Conservation (phyloP, 495 filamentous ascomycete genomes). For the Oidiodendron maius region DNA sequence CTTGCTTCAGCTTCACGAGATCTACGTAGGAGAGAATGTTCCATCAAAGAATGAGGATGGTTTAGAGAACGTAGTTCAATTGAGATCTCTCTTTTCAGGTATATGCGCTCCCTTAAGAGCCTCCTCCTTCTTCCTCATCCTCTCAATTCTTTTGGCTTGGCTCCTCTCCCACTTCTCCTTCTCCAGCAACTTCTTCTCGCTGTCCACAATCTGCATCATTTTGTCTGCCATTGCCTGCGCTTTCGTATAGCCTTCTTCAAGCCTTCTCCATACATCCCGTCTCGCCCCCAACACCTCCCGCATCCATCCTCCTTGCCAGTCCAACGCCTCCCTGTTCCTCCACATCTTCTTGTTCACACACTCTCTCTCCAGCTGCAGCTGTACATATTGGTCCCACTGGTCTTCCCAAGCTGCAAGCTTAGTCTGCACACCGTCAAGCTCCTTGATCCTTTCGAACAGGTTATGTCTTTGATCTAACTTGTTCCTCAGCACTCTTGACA, state of each 20-base stretch:
- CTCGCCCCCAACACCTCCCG: not conserved
- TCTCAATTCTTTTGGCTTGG: slow-evolving; percentile 6
- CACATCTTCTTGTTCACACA: not conserved
- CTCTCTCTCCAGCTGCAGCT: not conserved
- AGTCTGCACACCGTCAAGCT: slow-evolving; percentile 2
- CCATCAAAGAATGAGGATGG: not conserved
- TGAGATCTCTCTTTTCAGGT: not conserved
- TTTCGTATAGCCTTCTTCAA: slow-evolving; percentile 1
- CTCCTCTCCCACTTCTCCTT: slow-evolving; percentile 14
- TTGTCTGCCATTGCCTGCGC: not conserved
- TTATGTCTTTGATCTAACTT: slow-evolving; percentile 35
- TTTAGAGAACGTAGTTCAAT: not conserved
- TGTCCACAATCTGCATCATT: slow-evolving; percentile 15
- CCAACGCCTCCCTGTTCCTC: not conserved
- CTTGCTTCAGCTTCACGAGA: too few relatives aligned
- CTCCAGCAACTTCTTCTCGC: slow-evolving; percentile 13
- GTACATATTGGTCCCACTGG: not conserved
- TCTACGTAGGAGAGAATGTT: too few relatives aligned
- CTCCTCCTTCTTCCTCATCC: not conserved
- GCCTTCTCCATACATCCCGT: not conserved
- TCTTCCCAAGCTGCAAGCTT: not conserved
- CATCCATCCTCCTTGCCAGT: slow-evolving; percentile 1
- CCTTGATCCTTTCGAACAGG: slow-evolving; percentile 30
- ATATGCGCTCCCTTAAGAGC: not conserved
- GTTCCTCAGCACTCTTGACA: slow-evolving; percentile 46